These are phyloP conservation scores for Rhynchospora tenuis DNA, from an alignment of 176 grass and related monocot genomes.

Conservation along the genomic window DNA sequence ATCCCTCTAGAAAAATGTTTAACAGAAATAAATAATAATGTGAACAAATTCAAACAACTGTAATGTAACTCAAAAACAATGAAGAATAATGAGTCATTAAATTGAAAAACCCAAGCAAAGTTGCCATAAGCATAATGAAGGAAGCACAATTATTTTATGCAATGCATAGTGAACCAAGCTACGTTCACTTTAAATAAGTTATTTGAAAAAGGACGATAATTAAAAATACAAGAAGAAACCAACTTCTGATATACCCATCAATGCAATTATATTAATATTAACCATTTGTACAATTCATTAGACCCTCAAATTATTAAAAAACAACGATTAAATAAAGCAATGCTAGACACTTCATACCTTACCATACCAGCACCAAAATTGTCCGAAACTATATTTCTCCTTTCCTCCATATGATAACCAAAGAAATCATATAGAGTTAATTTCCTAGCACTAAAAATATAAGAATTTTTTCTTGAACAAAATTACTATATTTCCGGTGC, in stretches of 20 bases:
- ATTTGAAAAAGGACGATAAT: background rate
- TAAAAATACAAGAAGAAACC: background rate
- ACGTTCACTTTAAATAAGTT: background rate
- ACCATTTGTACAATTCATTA: background rate
- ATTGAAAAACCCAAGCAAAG: background rate
- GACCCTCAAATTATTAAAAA: slow-evolving; percentile 1
- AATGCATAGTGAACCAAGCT: background rate
- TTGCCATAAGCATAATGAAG: background rate
- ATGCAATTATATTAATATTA: background rate
- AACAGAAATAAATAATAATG: background rate
- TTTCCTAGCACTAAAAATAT: background rate
- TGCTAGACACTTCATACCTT: too few relatives aligned
- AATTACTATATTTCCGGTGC: background rate
- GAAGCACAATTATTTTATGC: background rate
- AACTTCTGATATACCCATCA: background rate
- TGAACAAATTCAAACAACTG: background rate
- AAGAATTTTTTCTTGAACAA: background rate
- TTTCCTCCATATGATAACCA: background rate
- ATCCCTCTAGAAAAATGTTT: background rate
- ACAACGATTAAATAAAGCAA: background rate
- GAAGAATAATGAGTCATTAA: background rate
- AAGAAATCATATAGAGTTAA: background rate
- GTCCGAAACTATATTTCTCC: background rate
- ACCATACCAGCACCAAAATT: background rate
- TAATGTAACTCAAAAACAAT: background rate